These are phyloP conservation scores for Saccharomyces mikatae DNA, from an alignment of 805 yeast genomes.

Conservation along the genomic window DNA sequence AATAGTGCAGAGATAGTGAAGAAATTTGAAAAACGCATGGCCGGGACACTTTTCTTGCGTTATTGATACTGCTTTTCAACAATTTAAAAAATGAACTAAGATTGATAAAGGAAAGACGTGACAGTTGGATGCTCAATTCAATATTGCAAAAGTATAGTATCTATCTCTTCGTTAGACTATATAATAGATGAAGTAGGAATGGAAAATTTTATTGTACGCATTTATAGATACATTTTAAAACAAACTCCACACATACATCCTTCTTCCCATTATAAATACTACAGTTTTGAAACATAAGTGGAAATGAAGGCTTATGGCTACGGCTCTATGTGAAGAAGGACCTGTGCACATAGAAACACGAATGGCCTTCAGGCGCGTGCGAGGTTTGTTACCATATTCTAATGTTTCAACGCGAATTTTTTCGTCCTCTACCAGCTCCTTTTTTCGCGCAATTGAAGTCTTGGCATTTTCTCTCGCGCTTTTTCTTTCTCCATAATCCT, in stretches of 20 bases:
- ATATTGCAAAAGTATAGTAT: background rate
- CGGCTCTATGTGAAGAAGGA: background rate
- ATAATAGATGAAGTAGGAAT: background rate
- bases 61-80: background rate
- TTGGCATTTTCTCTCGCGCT: background rate
- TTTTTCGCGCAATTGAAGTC: background rate
- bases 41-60: background rate
- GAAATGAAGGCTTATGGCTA: background rate
- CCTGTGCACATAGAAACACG: background rate
- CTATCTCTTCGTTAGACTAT: slow-evolving; percentile 1
- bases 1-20: slow-evolving; percentile 40
- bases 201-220: background rate
- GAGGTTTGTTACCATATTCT: background rate
- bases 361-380: background rate
- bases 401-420: background rate
- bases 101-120: background rate
- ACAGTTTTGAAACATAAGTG: background rate
- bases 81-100: background rate
- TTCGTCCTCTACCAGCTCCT: background rate
- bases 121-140: background rate
- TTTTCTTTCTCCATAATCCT: background rate
- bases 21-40: slow-evolving; percentile 45
- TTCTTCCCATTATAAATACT: background rate
- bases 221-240: background rate
- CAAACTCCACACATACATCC: background rate